Conservation (phyloP, 1,139 yeast species). For the Chernovozyma aurita region DNA sequence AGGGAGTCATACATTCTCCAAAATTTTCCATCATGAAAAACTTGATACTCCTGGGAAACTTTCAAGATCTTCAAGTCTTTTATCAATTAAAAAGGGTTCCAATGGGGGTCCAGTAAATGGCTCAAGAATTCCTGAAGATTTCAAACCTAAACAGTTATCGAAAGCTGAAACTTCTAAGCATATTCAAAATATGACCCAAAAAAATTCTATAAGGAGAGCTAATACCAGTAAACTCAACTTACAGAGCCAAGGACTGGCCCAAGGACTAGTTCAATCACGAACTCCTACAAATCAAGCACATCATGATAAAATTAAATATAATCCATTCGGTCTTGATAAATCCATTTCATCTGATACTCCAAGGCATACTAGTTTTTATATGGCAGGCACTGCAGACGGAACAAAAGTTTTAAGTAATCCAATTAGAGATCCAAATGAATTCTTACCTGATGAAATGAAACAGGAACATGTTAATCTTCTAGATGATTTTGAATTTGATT, state of each 20-base stretch:
- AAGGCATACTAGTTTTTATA: slow-evolving; percentile 37
- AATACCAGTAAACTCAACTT: slow-evolving; percentile 1
- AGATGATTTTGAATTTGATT: slow-evolving; percentile 57
- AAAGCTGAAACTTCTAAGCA: slow-evolving; percentile 40
- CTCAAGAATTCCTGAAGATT: slow-evolving; percentile 8
- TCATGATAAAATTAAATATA: slow-evolving; percentile 39
- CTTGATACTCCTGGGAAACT: slow-evolving; percentile 6
- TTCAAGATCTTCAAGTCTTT: slow-evolving; percentile 5
- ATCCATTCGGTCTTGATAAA: slow-evolving; percentile 44
- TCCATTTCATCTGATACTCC: slow-evolving; percentile 30
- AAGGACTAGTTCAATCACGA: slow-evolving; percentile 8
- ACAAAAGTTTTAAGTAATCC: slow-evolving; percentile 56
- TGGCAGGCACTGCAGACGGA: slow-evolving; percentile 31
- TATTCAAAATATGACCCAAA: slow-evolving; percentile 29
- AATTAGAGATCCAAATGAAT: slow-evolving; percentile 63
- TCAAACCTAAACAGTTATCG: slow-evolving; percentile 22
- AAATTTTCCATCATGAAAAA: slow-evolving; percentile 21
- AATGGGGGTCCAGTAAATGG: slow-evolving; percentile 7
- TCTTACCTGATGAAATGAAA: slow-evolving; percentile 51
- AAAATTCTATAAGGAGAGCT: slow-evolving; percentile 18
- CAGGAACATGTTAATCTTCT: slow-evolving; percentile 49
- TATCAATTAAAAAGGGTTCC: slow-evolving; percentile 4
- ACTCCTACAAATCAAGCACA: slow-evolving; percentile 8
- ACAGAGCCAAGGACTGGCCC: slow-evolving; percentile 5
- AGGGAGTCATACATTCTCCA: slow-evolving; percentile 22